Base-by-base conservation (phyloP, 2,329 filamentous ascomycete species). In the Aspergillus pseudonomiae region DNA sequence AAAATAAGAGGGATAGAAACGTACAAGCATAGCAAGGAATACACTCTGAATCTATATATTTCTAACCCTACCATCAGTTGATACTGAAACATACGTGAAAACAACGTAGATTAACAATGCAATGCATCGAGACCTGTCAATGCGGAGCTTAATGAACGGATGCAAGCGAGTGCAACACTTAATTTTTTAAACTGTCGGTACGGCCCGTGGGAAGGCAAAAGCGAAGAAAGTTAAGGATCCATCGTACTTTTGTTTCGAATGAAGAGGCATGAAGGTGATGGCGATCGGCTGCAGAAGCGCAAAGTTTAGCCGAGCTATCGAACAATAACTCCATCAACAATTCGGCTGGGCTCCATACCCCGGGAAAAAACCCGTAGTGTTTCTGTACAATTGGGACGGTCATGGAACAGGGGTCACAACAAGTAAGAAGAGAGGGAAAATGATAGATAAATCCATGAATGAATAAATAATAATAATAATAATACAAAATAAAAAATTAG, bases 141-240 rank as follows among this genome's bases (percentile, higher is more conserved):
- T 53, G 60, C 43, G 24, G 59, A 62, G 63, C 56, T 64, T 62
- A 62, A 58, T 41, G 48, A 59, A 32, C 28, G 34, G 60, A 64
- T 39, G 59, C 59, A 50, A 30, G 16, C 53, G 24, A 19, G 41
- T 39, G 34, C 39, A 43, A 19, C 41, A 32, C 32, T 19, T 32
- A 32, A 16, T 26, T 55, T 43, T 50, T 54, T 36, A 55, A 52
- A 57, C 48, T 56, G 43, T 57, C 65, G 62, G 62, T 60, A 67
- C 66, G 62, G 66, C 61, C 63, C 65, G 65, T 60, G 43, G 52
- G 60, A 62, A 59, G 39, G 53, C 61, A 36, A 52, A 30, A 32
- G 39, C 28, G 30, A 63, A 54, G 39, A 57, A 41, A 39, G 32
- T 55, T 28, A 55, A 26, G 52, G 16, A 36, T 39, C 52, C 52